Conservation (phyloP, 495 filamentous ascomycete genomes). For the Trichoderma orchidacearum region DNA sequence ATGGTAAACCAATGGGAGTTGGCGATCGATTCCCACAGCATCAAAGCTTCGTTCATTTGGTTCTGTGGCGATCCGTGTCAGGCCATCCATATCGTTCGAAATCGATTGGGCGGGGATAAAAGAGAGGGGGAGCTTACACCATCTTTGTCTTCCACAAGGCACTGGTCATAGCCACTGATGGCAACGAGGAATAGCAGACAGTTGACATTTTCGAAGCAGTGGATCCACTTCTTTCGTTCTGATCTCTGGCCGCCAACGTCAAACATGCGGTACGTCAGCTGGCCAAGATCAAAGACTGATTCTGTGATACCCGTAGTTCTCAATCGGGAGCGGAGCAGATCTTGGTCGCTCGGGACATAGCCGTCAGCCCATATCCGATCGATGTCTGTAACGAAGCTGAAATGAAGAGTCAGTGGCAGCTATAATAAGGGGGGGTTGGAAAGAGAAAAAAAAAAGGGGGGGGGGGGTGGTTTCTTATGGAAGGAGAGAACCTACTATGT, state of each 20-base stretch:
- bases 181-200: constrained; percentile 90
- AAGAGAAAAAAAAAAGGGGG: too few relatives aligned
- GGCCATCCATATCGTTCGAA: not conserved
- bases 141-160: constrained; percentile 92
- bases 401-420: constrained; percentile 4
- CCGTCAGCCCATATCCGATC: constrained; percentile 77
- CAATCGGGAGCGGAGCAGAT: constrained; percentile 83
- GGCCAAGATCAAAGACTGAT: constrained; percentile 86
- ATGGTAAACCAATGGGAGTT: constrained; percentile 97
- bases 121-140: constrained; percentile 69
- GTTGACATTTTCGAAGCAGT: constrained; percentile 96
- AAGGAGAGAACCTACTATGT: constrained; percentile 56
- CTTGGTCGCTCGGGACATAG: constrained; percentile 93
- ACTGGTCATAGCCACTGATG: constrained; percentile 94
- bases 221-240: constrained; percentile 99
- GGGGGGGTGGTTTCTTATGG: too few relatives aligned
- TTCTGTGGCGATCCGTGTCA: constrained; percentile 47
- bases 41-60: constrained; percentile 99
- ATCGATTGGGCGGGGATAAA: too few relatives aligned
- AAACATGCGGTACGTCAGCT: constrained; percentile 97
- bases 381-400: constrained; percentile 80
- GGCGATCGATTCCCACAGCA: constrained; percentile 94
- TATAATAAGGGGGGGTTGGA: too few relatives aligned
- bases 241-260: constrained; percentile 96
- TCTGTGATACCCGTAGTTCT: constrained; percentile 96